Base-by-base conservation (phyloP, 345 rosid genomes). In the Bruguiera parviflora region DNA sequence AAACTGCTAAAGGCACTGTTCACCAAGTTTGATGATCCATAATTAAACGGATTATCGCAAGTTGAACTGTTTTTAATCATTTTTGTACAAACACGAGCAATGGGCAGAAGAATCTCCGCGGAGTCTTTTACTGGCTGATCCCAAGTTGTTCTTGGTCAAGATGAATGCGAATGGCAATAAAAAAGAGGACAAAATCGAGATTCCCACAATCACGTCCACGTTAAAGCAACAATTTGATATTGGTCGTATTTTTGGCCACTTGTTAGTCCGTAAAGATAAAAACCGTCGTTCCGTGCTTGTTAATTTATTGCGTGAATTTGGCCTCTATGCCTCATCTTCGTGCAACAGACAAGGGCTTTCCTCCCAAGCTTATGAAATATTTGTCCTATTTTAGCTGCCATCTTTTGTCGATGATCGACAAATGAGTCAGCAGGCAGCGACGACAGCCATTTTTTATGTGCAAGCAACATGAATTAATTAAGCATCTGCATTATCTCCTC, bases 131-230 rank as follows among this genome's bases (percentile, higher is more conserved):
- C 24, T 65, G 71, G 71, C 65, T 29, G 22, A 58, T 51, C 68
- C 65, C 27, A 13, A 39, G 18, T 43, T 15, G 49, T 11, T 39
- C 52, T 5, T 21, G 63, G 8, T 47, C 10, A 47, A 65, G 37
- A 56, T 35, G 19, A 53, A 9, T 5, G 58, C 0, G 58, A 65
- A 55, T 31, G 33, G 52, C 7, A 22, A 35, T 43, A 51, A 65
- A 70, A 65, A 27, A 35, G 24, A 49, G 61, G 68, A 71, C 74
- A 68, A 75, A 65, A 51, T 77, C 77, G 63, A 69, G 83, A 79
- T 79, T 75, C 83, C 74, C 59, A 59, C 35, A 18, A 8, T 47
- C 8, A 47, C 37, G 72, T 65, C 79, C 35, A 53, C 64, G 43
- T 28, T 53, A 46, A 55, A 28, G 28, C 4, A 25, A 39, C 46